Conservation (phyloP, 495 filamentous ascomycete genomes). For the Penicillium argentinense region DNA sequence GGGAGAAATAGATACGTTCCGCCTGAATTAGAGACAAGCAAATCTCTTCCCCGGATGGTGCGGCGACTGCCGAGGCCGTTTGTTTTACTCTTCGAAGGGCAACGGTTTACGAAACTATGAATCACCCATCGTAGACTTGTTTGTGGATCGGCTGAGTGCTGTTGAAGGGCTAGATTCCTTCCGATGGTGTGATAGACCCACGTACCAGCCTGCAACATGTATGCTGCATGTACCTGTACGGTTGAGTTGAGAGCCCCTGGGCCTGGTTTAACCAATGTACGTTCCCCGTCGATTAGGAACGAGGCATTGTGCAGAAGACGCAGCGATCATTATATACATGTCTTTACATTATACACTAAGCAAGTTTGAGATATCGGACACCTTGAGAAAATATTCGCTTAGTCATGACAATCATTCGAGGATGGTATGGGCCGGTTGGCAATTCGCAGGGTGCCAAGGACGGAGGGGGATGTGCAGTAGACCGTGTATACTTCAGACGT, state of each 20-base stretch:
- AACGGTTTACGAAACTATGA: not conserved
- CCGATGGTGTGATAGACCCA: slow-evolving; percentile 15
- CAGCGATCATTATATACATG: too few species aligned
- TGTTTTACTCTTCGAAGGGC: too few species aligned
- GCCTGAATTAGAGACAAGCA: not conserved
- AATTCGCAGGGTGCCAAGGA: too few species aligned
- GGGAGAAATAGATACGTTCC: not conserved
- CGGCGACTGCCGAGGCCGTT: too few species aligned
- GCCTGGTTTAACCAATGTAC: not conserved
- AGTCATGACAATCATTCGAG: too few species aligned
- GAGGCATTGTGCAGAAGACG: slow-evolving; percentile 13
- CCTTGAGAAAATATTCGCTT: too few species aligned
- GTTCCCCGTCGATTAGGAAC: slow-evolving; percentile 9
- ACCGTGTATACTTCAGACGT: too few species aligned
- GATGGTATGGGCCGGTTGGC: too few species aligned
- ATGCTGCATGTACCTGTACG: not conserved
- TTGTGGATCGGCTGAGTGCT: not conserved
- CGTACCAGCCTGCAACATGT: not conserved
- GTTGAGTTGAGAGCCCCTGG: not conserved
- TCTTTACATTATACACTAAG: too few species aligned
- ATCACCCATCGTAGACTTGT: not conserved
- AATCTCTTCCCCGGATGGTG: not conserved
- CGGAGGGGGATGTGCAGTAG: too few species aligned
- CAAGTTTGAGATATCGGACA: too few species aligned
- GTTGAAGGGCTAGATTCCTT: slow-evolving; percentile 13